phyloP scores from a whole-genome alignment of 371 early-diverging fungal genomes.

The Smittium culicis region DNA sequence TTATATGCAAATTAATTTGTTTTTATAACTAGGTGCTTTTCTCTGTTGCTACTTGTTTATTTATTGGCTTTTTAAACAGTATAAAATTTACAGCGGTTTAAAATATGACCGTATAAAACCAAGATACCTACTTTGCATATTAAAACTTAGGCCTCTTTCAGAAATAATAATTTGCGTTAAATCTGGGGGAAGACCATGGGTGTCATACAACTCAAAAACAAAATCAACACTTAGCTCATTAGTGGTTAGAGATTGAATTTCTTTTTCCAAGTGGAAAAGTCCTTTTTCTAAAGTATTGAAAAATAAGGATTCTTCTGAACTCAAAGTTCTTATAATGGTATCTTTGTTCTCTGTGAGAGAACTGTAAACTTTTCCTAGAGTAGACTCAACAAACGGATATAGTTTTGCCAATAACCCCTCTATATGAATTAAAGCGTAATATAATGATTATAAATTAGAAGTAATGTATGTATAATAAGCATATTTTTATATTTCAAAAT shows the following conservation, averaged over 20 bases:
- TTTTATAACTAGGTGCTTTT: no score
- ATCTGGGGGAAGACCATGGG: conserved; percentile 65
- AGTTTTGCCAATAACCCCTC: conserved; percentile 46
- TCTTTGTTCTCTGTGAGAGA: conserved; percentile 40
- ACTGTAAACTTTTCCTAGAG: conserved; percentile 41
- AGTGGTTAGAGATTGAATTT: conserved; percentile 26
- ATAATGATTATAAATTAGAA: background rate
- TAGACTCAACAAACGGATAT: conserved; percentile 41
- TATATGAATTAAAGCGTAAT: no score
- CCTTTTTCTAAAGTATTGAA: conserved; percentile 48
- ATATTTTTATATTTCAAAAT: no score
- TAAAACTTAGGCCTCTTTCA: conserved; percentile 55
- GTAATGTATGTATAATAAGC: no score
- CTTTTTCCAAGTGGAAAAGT: conserved; percentile 38
- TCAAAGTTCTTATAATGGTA: conserved; percentile 39
- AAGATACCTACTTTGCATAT: conserved; percentile 33
- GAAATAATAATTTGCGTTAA: conserved; percentile 50
- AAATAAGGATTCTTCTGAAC: conserved; percentile 54
- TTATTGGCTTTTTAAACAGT: no score
- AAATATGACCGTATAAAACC: no score
- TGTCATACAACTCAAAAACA: conserved; percentile 57
- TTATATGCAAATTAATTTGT: no score
- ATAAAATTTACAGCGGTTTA: no score
- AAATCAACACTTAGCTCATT: conserved; percentile 35
- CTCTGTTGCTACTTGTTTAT: no score